Evolutionary conservation across 768 basidiomycete species (phyloP), one percentile per base, ranked within the genome.

Genomic region (Termitomyces bulborhizus): DNA sequence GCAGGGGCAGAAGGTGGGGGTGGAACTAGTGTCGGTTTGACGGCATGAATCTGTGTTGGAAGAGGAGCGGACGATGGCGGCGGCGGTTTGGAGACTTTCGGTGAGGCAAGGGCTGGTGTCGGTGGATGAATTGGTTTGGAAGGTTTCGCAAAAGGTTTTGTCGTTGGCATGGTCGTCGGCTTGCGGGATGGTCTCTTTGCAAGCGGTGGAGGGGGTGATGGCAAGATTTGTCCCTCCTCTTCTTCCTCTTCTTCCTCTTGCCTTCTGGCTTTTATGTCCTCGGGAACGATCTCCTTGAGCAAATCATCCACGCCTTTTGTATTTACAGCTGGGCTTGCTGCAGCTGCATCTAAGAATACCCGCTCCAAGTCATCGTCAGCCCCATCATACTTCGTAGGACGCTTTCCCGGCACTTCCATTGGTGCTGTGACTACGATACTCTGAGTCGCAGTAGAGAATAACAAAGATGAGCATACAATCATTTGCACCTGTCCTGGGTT

Each of bases 271-370:
- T 62, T 63, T 64, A 53, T 56, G 66, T 55, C 54, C 55, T 59
- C 44, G 71, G 68, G 51, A 40, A 77, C 57, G 45, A 75, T 63
- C 54, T 77, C 72, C 55, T 73, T 74, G 24, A 77, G 68, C 18
- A 79, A 77, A 26, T 78, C 49, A 7, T 50, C 75, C 21, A 77
- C 80, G 0, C 67, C 63, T 49, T 79, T 70, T 26, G 67, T 68
- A 29, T 64, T 67, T 9, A 56, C 67, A 48, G 68, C 69, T 36
- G 67, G 69, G 31, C 72, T 68, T 39, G 48, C 60, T 41, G 57
- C 65, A 49, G 59, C 64, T 11, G 60, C 55, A 4, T 47, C 54
- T 26, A 54, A 32, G 16, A 69, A 63, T n/a, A 65, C 67, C 16
- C 58, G 61, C 43, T 70, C 68, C 18, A 68, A 56, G 52, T 69